Evolutionary conservation across 2,329 filamentous ascomycete genomes (phyloP).

Genomic region (Zymoseptoria ardabiliae): DNA sequence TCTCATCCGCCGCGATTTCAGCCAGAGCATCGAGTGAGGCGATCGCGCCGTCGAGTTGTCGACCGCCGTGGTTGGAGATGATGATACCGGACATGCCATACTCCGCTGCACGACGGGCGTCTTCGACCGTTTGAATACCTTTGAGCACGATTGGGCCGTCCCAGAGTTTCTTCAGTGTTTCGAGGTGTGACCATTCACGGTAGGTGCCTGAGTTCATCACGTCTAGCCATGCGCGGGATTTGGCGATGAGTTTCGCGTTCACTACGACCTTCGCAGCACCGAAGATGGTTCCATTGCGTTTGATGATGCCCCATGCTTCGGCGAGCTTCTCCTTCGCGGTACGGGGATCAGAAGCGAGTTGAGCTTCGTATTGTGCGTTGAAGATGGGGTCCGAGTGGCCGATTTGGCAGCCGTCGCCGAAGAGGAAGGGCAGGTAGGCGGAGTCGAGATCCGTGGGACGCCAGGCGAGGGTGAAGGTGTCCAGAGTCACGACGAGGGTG

Average conservation of each 20-base stretch:
- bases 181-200: constrained; percentile 53
- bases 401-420: constrained; percentile 46
- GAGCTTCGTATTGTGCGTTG: constrained; percentile 42
- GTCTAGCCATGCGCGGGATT: constrained; percentile 31
- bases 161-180: constrained; percentile 54
- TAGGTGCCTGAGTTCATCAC: constrained; percentile 28
- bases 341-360: constrained; percentile 28
- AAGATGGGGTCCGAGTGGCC: constrained; percentile 55
- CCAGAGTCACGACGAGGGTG: constrained; percentile 64
- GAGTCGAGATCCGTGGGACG: constrained; percentile 41
- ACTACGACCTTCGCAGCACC: constrained; percentile 30
- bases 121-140: constrained; percentile 48
- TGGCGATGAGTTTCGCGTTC: constrained; percentile 30
- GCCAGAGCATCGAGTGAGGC: constrained; percentile 49
- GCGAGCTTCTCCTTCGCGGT: constrained; percentile 27
- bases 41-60: constrained; percentile 46
- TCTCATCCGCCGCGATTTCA: constrained; percentile 56
- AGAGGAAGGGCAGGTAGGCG: constrained; percentile 15
- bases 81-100: constrained; percentile 45
- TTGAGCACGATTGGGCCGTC: constrained; percentile 58
- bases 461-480: constrained; percentile 64
- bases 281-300: constrained; percentile 29
- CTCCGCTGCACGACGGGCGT: constrained; percentile 41
- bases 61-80: constrained; percentile 48
- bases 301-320: constrained; percentile 33